Percentiles rank a stretch among this genome's conserved stretches.
Conservation (phyloP, 768 basidiomycete species). For the Leccinum arenicola region DNA sequence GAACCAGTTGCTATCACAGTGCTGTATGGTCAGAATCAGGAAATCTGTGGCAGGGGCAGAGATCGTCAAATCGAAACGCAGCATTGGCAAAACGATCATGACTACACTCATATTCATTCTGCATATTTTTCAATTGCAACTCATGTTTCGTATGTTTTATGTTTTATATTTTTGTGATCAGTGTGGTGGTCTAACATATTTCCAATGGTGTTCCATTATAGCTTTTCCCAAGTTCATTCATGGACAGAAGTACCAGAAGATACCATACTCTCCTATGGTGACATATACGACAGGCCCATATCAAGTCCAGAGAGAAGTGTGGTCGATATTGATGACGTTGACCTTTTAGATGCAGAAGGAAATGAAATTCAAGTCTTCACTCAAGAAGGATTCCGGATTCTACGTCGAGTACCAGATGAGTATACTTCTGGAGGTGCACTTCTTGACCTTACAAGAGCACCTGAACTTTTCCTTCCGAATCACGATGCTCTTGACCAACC, state of each 20-base stretch:
- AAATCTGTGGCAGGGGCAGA: background rate
- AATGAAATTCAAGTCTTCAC: background rate
- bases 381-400: background rate
- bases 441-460: background rate
- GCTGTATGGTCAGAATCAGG: background rate
- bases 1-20: background rate
- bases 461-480: background rate
- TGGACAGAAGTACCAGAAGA: background rate
- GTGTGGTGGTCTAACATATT: no score
- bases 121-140: background rate
- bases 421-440: background rate
- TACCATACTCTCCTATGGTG: background rate
- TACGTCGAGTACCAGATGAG: background rate
- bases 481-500: background rate
- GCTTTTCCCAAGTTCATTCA: background rate
- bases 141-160: background rate
- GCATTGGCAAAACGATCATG: background rate
- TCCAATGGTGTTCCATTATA: background rate
- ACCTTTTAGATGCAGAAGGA: background rate
- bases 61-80: background rate
- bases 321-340: background rate
- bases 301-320: background rate
- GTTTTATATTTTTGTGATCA: no score
- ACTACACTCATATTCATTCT: background rate
- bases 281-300: background rate